Percentiles rank a stretch among this genome's conserved stretches.
phyloP scores from a whole-genome alignment of 352 stramenopile species.

The Pythium scleroteichum region DNA sequence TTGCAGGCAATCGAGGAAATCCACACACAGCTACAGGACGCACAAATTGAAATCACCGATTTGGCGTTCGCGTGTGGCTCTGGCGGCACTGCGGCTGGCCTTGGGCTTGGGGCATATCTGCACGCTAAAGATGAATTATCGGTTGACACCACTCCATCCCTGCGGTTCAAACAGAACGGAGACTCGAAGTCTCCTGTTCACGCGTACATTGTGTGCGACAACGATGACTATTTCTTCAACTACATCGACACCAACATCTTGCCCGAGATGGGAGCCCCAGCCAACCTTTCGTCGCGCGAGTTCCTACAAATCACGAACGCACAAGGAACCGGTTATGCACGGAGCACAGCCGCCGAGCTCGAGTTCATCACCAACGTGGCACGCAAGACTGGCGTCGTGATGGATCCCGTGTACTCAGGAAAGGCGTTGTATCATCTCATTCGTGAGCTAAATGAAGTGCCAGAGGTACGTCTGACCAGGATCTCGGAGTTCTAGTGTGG shows the following conservation, averaged over 20 bases:
- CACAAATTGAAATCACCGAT: constrained; percentile 64
- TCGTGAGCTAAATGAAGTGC: constrained; percentile 66
- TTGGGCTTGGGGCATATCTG: constrained; percentile 74
- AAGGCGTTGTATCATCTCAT: constrained; percentile 86
- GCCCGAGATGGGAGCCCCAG: constrained; percentile 60
- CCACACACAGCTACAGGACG: constrained; percentile 64
- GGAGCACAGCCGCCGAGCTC: constrained; percentile 75
- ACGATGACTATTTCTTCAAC: constrained; percentile 81
- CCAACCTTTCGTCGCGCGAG: constrained; percentile 49
- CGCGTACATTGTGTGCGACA: constrained; percentile 87
- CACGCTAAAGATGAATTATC: constrained; percentile 39
- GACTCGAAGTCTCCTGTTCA: constrained; percentile 52
- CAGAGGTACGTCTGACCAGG: constrained; percentile 36
- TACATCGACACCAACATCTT: constrained; percentile 77
- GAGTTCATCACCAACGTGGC: constrained; percentile 75
- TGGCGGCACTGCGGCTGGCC: constrained; percentile 74
- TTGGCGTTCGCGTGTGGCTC: constrained; percentile 86
- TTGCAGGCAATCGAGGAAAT: constrained; percentile 92
- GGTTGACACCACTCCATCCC: constrained; percentile 14
- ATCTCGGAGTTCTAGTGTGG: background rate
- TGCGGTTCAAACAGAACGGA: constrained; percentile 36
- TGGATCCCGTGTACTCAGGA: constrained; percentile 88
- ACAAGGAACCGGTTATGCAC: constrained; percentile 79
- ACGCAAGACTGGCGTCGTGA: constrained; percentile 71
- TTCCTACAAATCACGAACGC: constrained; percentile 84